phyloP scores from a whole-genome alignment of 768 basidiomycete species.

The Boletus subparvulus region DNA sequence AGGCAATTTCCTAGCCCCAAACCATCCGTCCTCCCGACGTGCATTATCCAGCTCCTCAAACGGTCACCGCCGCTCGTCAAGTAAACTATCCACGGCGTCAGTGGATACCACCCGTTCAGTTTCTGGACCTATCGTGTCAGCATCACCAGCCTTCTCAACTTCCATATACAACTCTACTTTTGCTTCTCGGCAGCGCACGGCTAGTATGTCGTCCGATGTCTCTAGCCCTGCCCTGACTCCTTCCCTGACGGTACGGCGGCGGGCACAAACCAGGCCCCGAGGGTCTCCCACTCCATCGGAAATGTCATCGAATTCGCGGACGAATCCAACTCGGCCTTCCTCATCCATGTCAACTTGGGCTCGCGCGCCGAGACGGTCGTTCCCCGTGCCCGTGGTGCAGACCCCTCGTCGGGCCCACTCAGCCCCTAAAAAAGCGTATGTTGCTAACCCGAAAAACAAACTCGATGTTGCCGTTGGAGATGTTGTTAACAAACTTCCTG shows the following conservation, averaged over 20 bases:
- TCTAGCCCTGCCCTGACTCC: slow-evolving; percentile 34
- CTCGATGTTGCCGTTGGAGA: slow-evolving; percentile 91
- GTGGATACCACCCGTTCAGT: slow-evolving; percentile 59
- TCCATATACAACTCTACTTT: slow-evolving; percentile 64
- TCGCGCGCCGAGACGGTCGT: slow-evolving; percentile 64
- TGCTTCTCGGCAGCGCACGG: slow-evolving; percentile 80
- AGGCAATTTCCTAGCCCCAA: slow-evolving; percentile 47
- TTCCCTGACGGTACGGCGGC: slow-evolving; percentile 36
- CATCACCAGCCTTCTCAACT: slow-evolving; percentile 32
- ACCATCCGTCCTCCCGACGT: slow-evolving; percentile 45
- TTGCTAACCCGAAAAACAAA: slow-evolving; percentile 87
- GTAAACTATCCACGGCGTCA: slow-evolving; percentile 49
- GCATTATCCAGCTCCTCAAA: slow-evolving; percentile 49
- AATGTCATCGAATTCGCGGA: slow-evolving; percentile 50
- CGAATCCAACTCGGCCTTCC: slow-evolving; percentile 41
- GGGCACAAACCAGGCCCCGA: slow-evolving; percentile 45
- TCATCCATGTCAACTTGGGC: slow-evolving; percentile 63
- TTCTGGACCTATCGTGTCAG: slow-evolving; percentile 60
- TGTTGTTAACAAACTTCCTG: slow-evolving; percentile 85
- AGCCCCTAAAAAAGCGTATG: slow-evolving; percentile 62
- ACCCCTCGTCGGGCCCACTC: slow-evolving; percentile 46
- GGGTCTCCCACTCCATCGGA: slow-evolving; percentile 68
- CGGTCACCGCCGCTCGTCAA: slow-evolving; percentile 50
- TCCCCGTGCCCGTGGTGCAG: slow-evolving; percentile 42
- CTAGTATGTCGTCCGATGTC: slow-evolving; percentile 54